These are phyloP conservation scores for Jackrogersella minutella DNA, from an alignment of 495 filamentous ascomycete species.

Conservation along the genomic window DNA sequence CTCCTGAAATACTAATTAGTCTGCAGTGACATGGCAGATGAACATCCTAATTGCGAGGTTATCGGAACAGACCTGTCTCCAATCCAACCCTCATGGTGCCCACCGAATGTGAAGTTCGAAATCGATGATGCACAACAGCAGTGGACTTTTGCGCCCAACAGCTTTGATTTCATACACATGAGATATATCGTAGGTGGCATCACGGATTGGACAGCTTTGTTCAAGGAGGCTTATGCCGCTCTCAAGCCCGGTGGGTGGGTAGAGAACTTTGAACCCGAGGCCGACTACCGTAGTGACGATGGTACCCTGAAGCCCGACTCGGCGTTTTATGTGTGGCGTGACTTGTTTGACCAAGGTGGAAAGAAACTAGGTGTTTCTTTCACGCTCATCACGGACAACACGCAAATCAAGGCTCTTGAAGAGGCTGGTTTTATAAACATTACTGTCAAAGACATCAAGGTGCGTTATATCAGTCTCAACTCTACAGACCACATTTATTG, in stretches of 20 bases:
- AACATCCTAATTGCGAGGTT: conserved; percentile 61
- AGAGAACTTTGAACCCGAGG: conserved; percentile 41
- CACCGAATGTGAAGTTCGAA: conserved; percentile 63
- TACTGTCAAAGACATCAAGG: conserved; percentile 37
- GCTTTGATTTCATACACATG: conserved; percentile 66
- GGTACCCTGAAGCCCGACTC: conserved; percentile 36
- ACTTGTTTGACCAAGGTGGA: conserved; percentile 41
- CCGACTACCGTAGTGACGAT: conserved; percentile 44
- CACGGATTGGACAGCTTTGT: conserved; percentile 57
- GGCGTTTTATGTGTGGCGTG: conserved; percentile 31
- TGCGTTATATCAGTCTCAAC: conserved; percentile 45
- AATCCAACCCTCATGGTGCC: conserved; percentile 63
- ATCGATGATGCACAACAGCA: conserved; percentile 59
- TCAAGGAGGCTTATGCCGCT: conserved; percentile 46
- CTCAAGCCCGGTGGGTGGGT: conserved; percentile 54
- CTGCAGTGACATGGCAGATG: conserved; percentile 52
- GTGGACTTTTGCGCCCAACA: conserved; percentile 55
- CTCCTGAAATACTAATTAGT: neutral
- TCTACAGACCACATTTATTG: neutral
- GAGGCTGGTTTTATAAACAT: conserved; percentile 46
- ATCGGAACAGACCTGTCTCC: conserved; percentile 70
- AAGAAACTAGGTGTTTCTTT: conserved; percentile 39
- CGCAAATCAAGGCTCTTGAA: conserved; percentile 30
- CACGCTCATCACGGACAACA: conserved; percentile 24
- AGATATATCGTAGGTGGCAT: conserved; percentile 63